These are phyloP conservation scores for Colletotrichum filicis DNA, from an alignment of 2,329 filamentous ascomycete species.

Conservation along the genomic window DNA sequence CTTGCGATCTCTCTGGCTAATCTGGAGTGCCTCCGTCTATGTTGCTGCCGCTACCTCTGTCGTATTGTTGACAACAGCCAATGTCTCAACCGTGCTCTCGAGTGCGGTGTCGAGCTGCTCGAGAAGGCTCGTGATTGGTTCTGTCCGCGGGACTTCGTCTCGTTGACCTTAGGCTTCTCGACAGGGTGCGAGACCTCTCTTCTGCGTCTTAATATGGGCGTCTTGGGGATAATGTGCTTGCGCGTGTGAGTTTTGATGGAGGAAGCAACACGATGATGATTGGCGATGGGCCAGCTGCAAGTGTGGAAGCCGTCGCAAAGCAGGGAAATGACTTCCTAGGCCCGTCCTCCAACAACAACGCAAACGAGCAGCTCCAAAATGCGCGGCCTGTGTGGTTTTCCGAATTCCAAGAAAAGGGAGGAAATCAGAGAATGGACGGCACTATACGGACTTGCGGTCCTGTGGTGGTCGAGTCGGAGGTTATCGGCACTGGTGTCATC, in stretches of 20 bases:
- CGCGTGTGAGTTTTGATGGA: not conserved
- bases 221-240: not conserved
- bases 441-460: slow-evolving; percentile 1
- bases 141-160: slow-evolving; percentile 26
- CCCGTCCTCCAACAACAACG: slow-evolving; percentile 1
- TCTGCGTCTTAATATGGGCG: slow-evolving; percentile 33
- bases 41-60: slow-evolving; percentile 18
- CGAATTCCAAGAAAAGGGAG: not conserved
- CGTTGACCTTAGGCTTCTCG: slow-evolving; percentile 23
- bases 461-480: slow-evolving; percentile 17
- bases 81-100: slow-evolving; percentile 30
- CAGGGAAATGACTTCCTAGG: not conserved
- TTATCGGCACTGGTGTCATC: slow-evolving; percentile 24
- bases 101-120: too few relatives aligned
- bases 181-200: slow-evolving; percentile 13
- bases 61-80: slow-evolving; percentile 35
- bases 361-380: not conserved
- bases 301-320: not conserved
- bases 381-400: not conserved
- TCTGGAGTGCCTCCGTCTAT: slow-evolving; percentile 14
- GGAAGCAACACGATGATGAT: not conserved
- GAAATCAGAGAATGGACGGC: not conserved
- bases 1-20: slow-evolving; percentile 17
- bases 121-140: slow-evolving; percentile 34
- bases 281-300: slow-evolving; percentile 5